A percentile compares a stretch with the other conserved stretches of the same genome.
These are phyloP conservation scores for Clarireedia paspali DNA, from an alignment of 2,329 filamentous ascomycete species.

Conservation along the genomic window DNA sequence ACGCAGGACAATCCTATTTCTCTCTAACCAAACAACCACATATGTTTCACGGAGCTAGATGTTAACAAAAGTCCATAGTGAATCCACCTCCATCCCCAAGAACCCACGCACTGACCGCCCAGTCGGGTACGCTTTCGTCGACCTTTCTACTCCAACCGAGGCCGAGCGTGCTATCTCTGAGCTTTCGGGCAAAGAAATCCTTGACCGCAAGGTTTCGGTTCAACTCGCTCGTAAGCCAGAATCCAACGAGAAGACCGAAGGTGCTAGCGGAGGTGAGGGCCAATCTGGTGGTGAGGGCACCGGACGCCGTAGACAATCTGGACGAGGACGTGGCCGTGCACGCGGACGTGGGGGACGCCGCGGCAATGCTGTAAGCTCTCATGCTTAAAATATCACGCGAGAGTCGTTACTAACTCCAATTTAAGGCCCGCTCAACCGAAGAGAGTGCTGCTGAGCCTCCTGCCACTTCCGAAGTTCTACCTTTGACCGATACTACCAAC, in stretches of 20 bases:
- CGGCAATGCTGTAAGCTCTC: constrained; percentile 49
- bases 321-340: constrained; percentile 59
- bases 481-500: constrained; percentile 56
- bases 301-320: constrained; percentile 53
- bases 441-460: constrained; percentile 41
- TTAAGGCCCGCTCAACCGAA: constrained; percentile 22
- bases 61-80: constrained; percentile 45
- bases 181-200: constrained; percentile 94
- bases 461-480: constrained; percentile 45
- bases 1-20: not conserved
- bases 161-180: constrained; percentile 92
- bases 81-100: constrained; percentile 98
- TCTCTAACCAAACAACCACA: not conserved
- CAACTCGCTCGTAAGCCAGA: constrained; percentile 98
- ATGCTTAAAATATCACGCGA: constrained; percentile 10
- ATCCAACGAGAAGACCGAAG: constrained; percentile 68
- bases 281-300: constrained; percentile 52
- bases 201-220: constrained; percentile 98
- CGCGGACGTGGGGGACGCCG: constrained; percentile 60
- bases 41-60: not conserved
- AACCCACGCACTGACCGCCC: constrained; percentile 98
- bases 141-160: constrained; percentile 88
- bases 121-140: constrained; percentile 98
- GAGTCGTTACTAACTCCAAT: constrained; percentile 13
- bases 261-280: constrained; percentile 66